These are phyloP conservation scores for Cucumis melo DNA, from an alignment of 306 rosid species.

Conservation along the genomic window DNA sequence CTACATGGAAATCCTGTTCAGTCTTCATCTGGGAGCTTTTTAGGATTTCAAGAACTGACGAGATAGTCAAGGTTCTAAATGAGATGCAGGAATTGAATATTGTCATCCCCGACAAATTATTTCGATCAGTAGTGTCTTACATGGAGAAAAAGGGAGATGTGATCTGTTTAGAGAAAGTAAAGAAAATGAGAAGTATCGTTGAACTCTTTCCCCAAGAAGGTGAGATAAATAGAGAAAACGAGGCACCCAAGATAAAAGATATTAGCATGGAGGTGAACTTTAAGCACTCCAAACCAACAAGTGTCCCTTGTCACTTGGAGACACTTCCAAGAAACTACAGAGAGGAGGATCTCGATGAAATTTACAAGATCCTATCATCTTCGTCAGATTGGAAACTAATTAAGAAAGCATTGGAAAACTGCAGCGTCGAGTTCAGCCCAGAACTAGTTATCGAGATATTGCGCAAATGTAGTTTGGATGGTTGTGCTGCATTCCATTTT, in stretches of 20 bases:
- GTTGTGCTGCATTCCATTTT: conserved; percentile 36
- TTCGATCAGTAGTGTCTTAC: conserved; percentile 30
- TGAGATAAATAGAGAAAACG: conserved; percentile 13
- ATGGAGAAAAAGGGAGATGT: conserved; percentile 49
- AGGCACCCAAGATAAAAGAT: conserved; percentile 13
- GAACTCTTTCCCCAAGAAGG: conserved; percentile 26
- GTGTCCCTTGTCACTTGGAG: conserved; percentile 11
- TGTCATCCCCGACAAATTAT: conserved; percentile 31
- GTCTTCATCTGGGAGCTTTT: conserved; percentile 71
- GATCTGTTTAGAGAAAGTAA: conserved; percentile 32
- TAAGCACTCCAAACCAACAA: conserved; percentile 16
- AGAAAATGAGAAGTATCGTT: conserved; percentile 31
- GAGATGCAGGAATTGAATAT: conserved; percentile 51
- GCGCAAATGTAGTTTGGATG: conserved; percentile 34
- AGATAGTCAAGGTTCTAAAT: conserved; percentile 44
- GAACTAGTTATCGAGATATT: conserved; percentile 44
- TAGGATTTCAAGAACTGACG: conserved; percentile 54
- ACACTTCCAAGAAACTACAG: conserved; percentile 23
- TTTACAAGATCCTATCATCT: conserved; percentile 40
- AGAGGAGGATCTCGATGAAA: conserved; percentile 32
- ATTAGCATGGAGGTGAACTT: conserved; percentile 10
- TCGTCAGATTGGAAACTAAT: conserved; percentile 37
- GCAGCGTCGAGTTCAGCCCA: conserved; percentile 43
- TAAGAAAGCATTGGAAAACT: conserved; percentile 43
- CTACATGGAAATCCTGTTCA: conserved; percentile 48